These are phyloP conservation scores for Fimicolochytrium jonesii DNA, from an alignment of 192 early-diverging fungal species.

Conservation along the genomic window DNA sequence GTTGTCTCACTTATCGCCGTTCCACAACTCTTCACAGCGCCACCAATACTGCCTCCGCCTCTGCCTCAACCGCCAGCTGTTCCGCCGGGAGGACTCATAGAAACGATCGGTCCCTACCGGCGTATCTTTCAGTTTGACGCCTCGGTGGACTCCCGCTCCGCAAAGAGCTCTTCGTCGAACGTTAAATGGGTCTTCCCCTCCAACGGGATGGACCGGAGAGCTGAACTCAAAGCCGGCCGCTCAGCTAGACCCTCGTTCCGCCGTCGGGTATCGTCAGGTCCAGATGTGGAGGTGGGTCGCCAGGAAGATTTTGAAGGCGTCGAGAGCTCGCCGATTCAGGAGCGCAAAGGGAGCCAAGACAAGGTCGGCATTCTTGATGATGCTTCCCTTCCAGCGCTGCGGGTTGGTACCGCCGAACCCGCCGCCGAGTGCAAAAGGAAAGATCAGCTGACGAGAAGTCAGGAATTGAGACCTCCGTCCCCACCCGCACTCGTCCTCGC, in stretches of 20 bases:
- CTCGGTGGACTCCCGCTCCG: background rate
- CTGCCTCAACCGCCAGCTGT: slow-evolving; percentile 4
- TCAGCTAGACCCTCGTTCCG: background rate
- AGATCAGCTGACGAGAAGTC: too few relatives aligned
- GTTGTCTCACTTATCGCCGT: too few relatives aligned
- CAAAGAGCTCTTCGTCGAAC: background rate
- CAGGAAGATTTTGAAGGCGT: slow-evolving; percentile 21
- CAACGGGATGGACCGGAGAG: background rate
- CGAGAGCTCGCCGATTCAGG: too few relatives aligned
- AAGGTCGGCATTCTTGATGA: too few relatives aligned
- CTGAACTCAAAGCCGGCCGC: background rate
- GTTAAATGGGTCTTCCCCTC: slow-evolving; percentile 2
- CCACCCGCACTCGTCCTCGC: slow-evolving; percentile 23
- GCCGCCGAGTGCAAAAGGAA: too few relatives aligned
- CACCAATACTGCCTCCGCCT: slow-evolving; percentile 8
- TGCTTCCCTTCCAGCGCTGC: too few relatives aligned
- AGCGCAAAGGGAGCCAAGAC: too few relatives aligned
- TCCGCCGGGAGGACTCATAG: slow-evolving; percentile 14
- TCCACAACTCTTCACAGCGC: too few relatives aligned
- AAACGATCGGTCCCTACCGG: slow-evolving; percentile 40
- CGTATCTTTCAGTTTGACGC: slow-evolving; percentile 37
- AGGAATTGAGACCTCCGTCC: too few relatives aligned
- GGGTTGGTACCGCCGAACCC: too few relatives aligned
- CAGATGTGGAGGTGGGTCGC: slow-evolving; percentile 25
- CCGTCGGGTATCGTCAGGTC: slow-evolving; percentile 17